Evolutionary conservation across 176 grass and related monocot species (phyloP), one percentile per base, ranked within the genome.

Genomic region (Avena insularis): DNA sequence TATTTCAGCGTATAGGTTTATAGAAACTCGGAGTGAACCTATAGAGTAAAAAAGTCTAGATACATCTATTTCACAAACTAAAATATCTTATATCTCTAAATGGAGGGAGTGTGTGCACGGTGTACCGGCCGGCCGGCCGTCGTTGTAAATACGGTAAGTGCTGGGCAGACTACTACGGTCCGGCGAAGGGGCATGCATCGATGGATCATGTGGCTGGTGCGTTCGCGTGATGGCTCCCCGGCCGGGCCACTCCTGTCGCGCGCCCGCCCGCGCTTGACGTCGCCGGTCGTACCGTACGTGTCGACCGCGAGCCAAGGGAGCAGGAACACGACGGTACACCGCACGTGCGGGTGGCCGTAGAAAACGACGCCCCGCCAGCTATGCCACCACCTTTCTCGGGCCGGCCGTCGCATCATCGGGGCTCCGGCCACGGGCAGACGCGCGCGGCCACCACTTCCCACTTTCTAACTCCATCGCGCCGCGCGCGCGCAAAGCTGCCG

Each of bases 281-380:
- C 40, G 68, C 48, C 71, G 23, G 25, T 31, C 23, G 72, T 75
- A 51, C 73, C 23, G 72, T 75, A 51, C 48, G 73, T 76, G 73
- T 76, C 72, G 72, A 75, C 3, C 72, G 47, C n/a, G 48, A 16
- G 64, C 23, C 14, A 29, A 14, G 47, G 13, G 47, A 10, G 72
- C 47, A 53, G 72, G 73, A 29, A 51, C 23, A 53, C 48, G 48
- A 27, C 48, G 55, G 73, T 54, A 76, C 73, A 76, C 73, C 73
- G 49, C 73, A 31, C 73, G 73, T 76, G 73, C 73, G 73, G 48
- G 25, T 19, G 48, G 73, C 73, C 73, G 73, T 29, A 5, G 73
- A 76, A 76, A 54, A 54, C 73, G 73, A 76, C 25, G 73, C 48
- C 73, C 25, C 25, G 73, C 73, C 73, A 76, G 73, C 73, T 16